Base-by-base conservation (phyloP, 495 filamentous ascomycete species). In the Hypoxylon fuscum region DNA sequence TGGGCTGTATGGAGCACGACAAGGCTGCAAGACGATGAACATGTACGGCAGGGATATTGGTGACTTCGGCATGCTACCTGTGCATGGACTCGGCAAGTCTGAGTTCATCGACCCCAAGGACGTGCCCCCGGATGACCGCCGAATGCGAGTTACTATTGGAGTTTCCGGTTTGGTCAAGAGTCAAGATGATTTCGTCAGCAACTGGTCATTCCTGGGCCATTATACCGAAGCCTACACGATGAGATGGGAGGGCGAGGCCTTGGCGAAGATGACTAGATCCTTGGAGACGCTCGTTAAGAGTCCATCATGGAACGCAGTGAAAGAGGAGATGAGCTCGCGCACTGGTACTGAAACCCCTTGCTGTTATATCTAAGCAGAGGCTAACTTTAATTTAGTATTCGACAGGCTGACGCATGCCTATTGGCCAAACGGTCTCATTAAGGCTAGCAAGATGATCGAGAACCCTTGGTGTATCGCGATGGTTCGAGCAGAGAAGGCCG, bases 381-480 rank as follows among this genome's bases (percentile, higher is more conserved):
- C 53, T 72, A 55, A 72, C 23, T 15, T 35, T 14, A 48, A 43
- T 20, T 47, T 69, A 79, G 83, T 96, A 22, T 93, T 96, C 64
- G 84, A 87, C 1, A 82, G 86, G 5, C 70, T 98, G 14, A 81
- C 82, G 58, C 83, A 85, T 6, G 87, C 87, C 0, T 74, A 90
- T 18, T 92, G 95, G 85, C 95, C 95, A 0, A 63, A 91, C 6
- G 81, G 83, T 31, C 76, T 98, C 4, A 70, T 97, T 50, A 93
- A 96, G 71, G 81, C 94, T 42, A 86, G 89, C 51, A 83, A 88
- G 27, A 77, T 97, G 20, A 84, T 96, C 25, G 95, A 97, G 66
- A 96, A 96, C 72, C 91, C 91, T 0, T 98, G 96, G 82, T 90
- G 82, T 51, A 81, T 95, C 27, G 91, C 88, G 8, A 93, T 90